Percentiles rank a stretch among this genome's conserved stretches.
These are phyloP conservation scores for Melampsora larici-populina DNA, from an alignment of 1,284 basidiomycete genomes.

Conservation along the genomic window DNA sequence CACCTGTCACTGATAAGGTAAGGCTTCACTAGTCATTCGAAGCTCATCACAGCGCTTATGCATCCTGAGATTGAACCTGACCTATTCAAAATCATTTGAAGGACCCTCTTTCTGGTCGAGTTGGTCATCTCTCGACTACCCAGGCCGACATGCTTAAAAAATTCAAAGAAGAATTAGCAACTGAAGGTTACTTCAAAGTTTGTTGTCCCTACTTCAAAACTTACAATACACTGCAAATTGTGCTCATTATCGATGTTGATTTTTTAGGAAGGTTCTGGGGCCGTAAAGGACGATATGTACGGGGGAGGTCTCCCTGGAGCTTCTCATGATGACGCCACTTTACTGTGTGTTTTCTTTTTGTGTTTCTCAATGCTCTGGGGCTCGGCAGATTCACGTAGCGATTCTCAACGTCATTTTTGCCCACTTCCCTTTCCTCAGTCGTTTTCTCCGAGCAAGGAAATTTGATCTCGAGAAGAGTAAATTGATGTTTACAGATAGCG, in stretches of 20 bases:
- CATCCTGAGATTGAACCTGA: no score
- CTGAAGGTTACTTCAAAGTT: constrained; percentile 15
- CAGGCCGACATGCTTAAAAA: constrained; percentile 8
- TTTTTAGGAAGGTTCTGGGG: constrained; percentile 59
- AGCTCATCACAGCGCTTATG: no score
- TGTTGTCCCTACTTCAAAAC: constrained; percentile 49
- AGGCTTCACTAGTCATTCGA: no score
- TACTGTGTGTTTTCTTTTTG: constrained; percentile 22
- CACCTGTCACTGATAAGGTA: background rate
- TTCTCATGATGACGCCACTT: constrained; percentile 18
- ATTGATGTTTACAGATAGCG: constrained; percentile 75
- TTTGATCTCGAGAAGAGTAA: constrained; percentile 81
- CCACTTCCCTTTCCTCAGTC: constrained; percentile 45
- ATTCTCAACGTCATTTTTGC: no score
- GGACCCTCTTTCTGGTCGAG: constrained; percentile 67
- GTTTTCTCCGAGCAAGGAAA: constrained; percentile 84
- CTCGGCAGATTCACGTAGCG: no score
- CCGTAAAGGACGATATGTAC: constrained; percentile 31
- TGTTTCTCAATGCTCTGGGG: no score
- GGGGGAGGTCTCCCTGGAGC: constrained; percentile 16
- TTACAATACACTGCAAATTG: constrained; percentile 70
- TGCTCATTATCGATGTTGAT: constrained; percentile 70
- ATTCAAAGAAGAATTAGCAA: background rate
- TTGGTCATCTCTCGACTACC: constrained; percentile 67
- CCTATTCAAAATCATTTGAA: no score